Base-by-base conservation (phyloP, 768 basidiomycete species). In the Leccinum boreale region DNA sequence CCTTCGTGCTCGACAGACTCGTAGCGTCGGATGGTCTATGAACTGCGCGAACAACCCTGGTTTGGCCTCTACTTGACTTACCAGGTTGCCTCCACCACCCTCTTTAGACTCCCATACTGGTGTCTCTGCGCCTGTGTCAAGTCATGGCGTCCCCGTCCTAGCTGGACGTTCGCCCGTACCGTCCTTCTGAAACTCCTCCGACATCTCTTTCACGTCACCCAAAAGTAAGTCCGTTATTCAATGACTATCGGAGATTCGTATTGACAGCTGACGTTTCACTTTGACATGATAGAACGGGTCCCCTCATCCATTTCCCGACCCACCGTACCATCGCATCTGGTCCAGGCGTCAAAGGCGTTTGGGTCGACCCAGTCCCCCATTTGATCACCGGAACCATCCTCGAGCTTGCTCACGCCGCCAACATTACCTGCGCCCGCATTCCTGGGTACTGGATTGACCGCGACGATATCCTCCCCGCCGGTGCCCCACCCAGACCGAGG, bases 371-470 rank as follows among this genome's bases (percentile, higher is more conserved):
- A 10, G 63, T 70, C 6, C 66, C 74, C 1, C 66, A 76, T 19
- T 63, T 74, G 36, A 63, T 78, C 24, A 63, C 66, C 2, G 73
- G 73, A 3, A 60, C 72, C 6, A 58, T 78, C 33, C 55, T 62
- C 14, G 45, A 58, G 4, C 64, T 70, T 48, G 76, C 76, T 17
- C 50, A 58, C 24, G 58, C 54, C n/a, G 70, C 70, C 8, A 58
- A 63, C 10, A 67, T 78, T 15, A 44, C 65, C 14, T 60, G 70
- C 21, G 52, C 59, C 29, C 65, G 65, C 15, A 67, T 76, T 9
- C 71, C 71, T 2, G 77, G 76, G 10, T 78, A 73, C 58, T 77
- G 74, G 77, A 62, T 67, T 21, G 69, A 74, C 46, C 65, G 65
- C 9, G 57, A 67, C 17, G 12, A 59, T 19, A 50, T 31, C 15